phyloP scores from a whole-genome alignment of 208 protist genomes.

The Dictyostelium gargantuum region DNA sequence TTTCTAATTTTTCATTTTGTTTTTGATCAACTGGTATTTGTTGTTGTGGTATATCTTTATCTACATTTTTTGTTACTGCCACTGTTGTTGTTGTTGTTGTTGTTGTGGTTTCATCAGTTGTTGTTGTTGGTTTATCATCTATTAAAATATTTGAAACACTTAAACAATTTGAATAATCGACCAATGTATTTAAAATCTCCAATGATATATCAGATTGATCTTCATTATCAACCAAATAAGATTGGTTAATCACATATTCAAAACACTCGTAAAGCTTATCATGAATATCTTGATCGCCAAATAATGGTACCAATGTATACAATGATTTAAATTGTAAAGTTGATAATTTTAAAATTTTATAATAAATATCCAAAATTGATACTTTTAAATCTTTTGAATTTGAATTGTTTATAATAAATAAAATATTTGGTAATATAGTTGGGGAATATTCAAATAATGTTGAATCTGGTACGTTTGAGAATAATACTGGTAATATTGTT shows the following conservation, averaged over 20 bases:
- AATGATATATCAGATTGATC: neutral
- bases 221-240: neutral
- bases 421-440: neutral
- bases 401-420: neutral
- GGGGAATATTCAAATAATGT: neutral
- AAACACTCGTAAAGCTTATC: neutral
- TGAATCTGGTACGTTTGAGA: neutral
- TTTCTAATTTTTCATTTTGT: neutral
- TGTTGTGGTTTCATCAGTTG: neutral
- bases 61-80: neutral
- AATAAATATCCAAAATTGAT: slow-evolving; percentile 13
- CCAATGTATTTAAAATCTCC: neutral
- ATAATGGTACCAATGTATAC: neutral
- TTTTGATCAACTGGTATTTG: neutral
- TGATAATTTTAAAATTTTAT: neutral
- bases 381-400: neutral
- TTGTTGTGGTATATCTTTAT: neutral
- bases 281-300: neutral
- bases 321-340: neutral
- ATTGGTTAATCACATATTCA: neutral
- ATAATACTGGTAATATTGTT: neutral
- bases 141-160: neutral
- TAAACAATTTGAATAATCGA: neutral
- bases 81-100: neutral
- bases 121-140: neutral